A percentile compares a stretch with the other conserved stretches of the same genome.
Evolutionary conservation across 192 early-diverging fungal genomes (phyloP).

Genomic region (Backusella tarrabulga): DNA sequence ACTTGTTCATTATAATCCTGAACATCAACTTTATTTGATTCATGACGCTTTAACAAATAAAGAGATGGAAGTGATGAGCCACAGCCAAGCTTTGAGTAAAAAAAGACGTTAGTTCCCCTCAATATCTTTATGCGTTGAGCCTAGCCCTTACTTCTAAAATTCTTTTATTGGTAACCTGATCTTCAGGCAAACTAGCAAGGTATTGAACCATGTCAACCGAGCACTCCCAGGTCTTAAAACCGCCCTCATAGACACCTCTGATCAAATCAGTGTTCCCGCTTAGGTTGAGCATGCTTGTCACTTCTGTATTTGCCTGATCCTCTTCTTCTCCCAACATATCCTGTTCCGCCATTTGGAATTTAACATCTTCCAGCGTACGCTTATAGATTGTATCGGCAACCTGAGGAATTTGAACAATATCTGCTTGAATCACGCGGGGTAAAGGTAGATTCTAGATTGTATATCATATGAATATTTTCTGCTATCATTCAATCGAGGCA

Average conservation of each 20-base stretch:
- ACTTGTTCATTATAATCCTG: constrained; percentile 96
- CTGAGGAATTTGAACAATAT: constrained; percentile 22
- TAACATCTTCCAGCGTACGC: constrained; percentile 77
- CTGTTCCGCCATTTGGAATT: constrained; percentile 77
- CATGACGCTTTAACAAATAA: constrained; percentile 59
- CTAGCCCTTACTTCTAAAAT: constrained; percentile 48
- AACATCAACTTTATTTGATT: constrained; percentile 63
- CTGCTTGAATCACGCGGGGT: constrained; percentile 30
- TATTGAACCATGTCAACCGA: constrained; percentile 81
- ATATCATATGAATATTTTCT: background rate
- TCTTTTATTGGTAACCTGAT: constrained; percentile 39
- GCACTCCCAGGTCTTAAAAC: constrained; percentile 98
- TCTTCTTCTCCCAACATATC: constrained; percentile 57
- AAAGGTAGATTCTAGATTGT: constrained; percentile 16
- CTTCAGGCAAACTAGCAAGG: constrained; percentile 45
- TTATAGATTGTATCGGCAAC: constrained; percentile 51
- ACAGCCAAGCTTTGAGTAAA: constrained; percentile 74
- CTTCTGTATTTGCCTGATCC: constrained; percentile 8
- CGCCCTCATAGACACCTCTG: constrained; percentile 90
- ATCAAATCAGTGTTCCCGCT: constrained; percentile 72
- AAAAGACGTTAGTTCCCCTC: too few species aligned
- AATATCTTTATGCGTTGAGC: background rate
- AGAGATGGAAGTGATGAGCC: constrained; percentile 87
- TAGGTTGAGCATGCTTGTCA: constrained; percentile 41
- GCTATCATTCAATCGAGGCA: background rate